Conservation (phyloP, 1,284 basidiomycete genomes). For the Cutaneotrichosporon arboriforme region DNA sequence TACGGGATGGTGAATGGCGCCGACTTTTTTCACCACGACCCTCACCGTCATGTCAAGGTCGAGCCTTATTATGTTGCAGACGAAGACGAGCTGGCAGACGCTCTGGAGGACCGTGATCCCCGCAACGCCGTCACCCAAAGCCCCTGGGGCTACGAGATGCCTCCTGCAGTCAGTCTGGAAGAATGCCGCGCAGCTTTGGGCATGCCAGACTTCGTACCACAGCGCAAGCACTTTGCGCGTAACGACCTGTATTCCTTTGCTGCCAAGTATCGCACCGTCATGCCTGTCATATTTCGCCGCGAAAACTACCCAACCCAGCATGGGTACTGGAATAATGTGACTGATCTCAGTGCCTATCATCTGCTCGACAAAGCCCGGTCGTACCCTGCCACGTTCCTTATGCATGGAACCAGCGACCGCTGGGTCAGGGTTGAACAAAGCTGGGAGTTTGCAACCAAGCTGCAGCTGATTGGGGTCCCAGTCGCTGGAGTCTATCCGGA, state of each 20-base stretch:
- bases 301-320: slow-evolving; percentile 9
- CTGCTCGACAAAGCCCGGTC: slow-evolving; percentile 5
- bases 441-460: slow-evolving; percentile 15
- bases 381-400: slow-evolving; percentile 27
- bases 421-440: slow-evolving; percentile 22
- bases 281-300: slow-evolving; percentile 14
- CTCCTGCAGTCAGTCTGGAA: slow-evolving; percentile 5
- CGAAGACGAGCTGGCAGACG: slow-evolving; percentile 5
- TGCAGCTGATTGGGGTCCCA: slow-evolving; percentile 13
- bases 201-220: slow-evolving; percentile 7
- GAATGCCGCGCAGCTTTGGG: slow-evolving; percentile 8
- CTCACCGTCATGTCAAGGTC: neutral
- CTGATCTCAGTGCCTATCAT: slow-evolving; percentile 10
- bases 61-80: slow-evolving; percentile 3
- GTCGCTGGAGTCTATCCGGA: slow-evolving; percentile 8
- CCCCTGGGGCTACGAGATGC: slow-evolving; percentile 16
- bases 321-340: slow-evolving; percentile 9
- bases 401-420: slow-evolving; percentile 26
- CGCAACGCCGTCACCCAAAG: slow-evolving; percentile 1
- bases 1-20: slow-evolving; percentile 10
- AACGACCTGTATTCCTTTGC: slow-evolving; percentile 12
- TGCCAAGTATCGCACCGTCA: slow-evolving; percentile 4
- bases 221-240: neutral
- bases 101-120: slow-evolving; percentile 1
- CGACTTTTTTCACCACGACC: slow-evolving; percentile 7